phyloP scores from a whole-genome alignment of 129 eudicot genomes.

The Tanacetum coccineum region DNA sequence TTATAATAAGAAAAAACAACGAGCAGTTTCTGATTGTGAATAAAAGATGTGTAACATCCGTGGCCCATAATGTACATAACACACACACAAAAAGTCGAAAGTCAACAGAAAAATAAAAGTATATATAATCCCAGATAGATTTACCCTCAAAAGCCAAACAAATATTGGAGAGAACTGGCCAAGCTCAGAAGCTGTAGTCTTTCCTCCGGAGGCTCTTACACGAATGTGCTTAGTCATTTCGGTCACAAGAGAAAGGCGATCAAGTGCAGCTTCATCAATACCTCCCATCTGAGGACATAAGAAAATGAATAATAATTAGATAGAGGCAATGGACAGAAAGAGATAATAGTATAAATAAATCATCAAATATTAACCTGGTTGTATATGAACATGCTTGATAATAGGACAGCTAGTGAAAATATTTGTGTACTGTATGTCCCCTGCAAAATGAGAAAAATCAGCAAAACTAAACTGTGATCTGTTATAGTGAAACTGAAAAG shows the following conservation, averaged over 20 bases:
- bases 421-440: constrained; percentile 98
- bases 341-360: background rate
- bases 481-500: constrained; percentile 12
- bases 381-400: constrained; percentile 98
- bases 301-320: constrained; percentile 5
- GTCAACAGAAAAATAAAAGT: no score
- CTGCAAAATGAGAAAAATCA: constrained; percentile 38
- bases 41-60: background rate
- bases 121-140: constrained; percentile 6
- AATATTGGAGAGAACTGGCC: constrained; percentile 99
- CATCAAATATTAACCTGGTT: constrained; percentile 60
- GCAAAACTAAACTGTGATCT: background rate
- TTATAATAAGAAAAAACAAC: no score
- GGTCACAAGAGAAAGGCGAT: constrained; percentile 96
- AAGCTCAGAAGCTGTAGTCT: constrained; percentile 82
- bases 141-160: constrained; percentile 98
- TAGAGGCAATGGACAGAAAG: background rate
- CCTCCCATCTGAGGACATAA: constrained; percentile 78
- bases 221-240: constrained; percentile 99
- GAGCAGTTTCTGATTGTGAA: constrained; percentile 13
- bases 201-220: constrained; percentile 93
- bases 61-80: background rate
- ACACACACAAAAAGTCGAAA: background rate
- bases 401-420: constrained; percentile 90
- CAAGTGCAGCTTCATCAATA: constrained; percentile 98